Percentiles rank a stretch among this genome's conserved stretches.
Evolutionary conservation across 768 basidiomycete genomes (phyloP).

Genomic region (Tulasnella sp.): DNA sequence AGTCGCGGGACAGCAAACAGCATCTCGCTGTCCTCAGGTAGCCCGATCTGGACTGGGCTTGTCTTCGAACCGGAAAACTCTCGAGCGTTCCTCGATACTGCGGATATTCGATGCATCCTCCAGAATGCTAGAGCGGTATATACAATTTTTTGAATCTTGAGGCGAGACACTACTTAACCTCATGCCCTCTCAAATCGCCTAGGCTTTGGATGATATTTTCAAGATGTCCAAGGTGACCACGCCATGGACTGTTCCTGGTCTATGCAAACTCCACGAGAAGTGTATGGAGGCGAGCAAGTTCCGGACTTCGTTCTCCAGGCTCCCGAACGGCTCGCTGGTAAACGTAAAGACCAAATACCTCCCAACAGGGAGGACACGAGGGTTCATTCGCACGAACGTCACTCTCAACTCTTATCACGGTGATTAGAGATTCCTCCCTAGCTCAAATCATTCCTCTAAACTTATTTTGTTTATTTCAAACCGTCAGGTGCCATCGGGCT

Average conservation of each 20-base stretch:
- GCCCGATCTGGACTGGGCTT: too few species aligned
- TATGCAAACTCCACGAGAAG: background rate
- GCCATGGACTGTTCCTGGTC: background rate
- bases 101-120: background rate
- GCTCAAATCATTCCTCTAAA: too few species aligned
- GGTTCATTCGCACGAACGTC: background rate
- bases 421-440: too few species aligned
- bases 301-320: background rate
- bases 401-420: background rate
- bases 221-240: background rate
- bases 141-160: background rate
- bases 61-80: too few species aligned
- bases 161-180: background rate
- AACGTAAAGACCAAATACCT: background rate
- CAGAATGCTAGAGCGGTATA: background rate
- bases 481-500: background rate
- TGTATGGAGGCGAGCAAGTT: slow-evolving; percentile 1
- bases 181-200: background rate
- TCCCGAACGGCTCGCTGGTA: background rate
- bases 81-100: background rate
- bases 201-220: too few species aligned
- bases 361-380: background rate
- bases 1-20: too few species aligned
- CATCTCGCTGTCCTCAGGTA: too few species aligned
- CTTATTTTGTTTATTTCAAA: too few species aligned